phyloP scores from a whole-genome alignment of 2,329 filamentous ascomycete species.

The Reticulascus tulasneorum region DNA sequence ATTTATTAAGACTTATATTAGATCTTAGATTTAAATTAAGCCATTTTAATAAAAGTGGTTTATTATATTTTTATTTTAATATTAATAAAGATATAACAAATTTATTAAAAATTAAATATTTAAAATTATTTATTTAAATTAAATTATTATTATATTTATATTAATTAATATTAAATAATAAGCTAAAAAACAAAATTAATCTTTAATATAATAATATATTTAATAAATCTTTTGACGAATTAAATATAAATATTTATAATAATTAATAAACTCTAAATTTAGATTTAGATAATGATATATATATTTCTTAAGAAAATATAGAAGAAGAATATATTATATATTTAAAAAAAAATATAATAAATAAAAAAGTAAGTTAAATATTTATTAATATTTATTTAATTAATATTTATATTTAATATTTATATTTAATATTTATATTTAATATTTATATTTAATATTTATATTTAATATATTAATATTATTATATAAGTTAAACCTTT shows the following conservation, averaged over 20 bases:
- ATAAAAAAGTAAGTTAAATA: background rate
- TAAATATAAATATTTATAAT: no score
- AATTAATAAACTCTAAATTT: background rate
- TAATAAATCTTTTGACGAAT: no score
- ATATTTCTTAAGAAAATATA: background rate
- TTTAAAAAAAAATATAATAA: background rate
- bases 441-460: background rate
- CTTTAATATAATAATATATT: no score
- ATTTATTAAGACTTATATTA: no score
- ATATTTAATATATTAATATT: constrained; percentile 2
- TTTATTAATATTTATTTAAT: background rate
- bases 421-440: constrained; percentile 2
- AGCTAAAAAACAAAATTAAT: no score
- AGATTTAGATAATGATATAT: constrained; percentile 1
- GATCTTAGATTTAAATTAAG: no score
- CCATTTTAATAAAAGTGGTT: no score
- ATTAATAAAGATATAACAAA: background rate
- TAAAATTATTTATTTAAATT: background rate
- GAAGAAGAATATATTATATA: constrained; percentile 1
- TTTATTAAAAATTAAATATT: background rate
- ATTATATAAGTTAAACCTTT: background rate
- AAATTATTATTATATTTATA: no score
- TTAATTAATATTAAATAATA: no score
- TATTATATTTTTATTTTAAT: background rate
- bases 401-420: background rate